Percentiles rank a stretch among this genome's conserved stretches.
Conservation (phyloP, 768 basidiomycete genomes). For the Pisolithus sp. region DNA sequence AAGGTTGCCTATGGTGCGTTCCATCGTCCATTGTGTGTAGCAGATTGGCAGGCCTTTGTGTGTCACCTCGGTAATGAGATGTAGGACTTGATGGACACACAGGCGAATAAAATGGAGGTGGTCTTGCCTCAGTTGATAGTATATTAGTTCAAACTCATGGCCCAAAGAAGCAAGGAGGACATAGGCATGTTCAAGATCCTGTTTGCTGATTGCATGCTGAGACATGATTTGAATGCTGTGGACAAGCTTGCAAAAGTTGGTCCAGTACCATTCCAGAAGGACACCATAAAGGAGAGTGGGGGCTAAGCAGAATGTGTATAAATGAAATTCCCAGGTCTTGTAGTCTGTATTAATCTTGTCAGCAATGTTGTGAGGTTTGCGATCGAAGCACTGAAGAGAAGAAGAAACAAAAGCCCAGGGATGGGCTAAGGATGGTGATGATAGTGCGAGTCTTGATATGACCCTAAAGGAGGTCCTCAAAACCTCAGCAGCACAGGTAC, state of each 20-base stretch:
- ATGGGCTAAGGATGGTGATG: slow-evolving; percentile 12
- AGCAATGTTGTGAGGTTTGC: slow-evolving; percentile 14
- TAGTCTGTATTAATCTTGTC: slow-evolving; percentile 18
- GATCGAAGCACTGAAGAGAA: too few species aligned
- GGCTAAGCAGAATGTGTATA: slow-evolving; percentile 14
- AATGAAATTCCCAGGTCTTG: slow-evolving; percentile 16
- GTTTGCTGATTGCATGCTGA: slow-evolving; percentile 12
- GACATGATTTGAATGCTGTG: slow-evolving; percentile 13
- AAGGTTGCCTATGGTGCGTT: slow-evolving; percentile 20
- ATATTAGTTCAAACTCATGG: slow-evolving; percentile 24
- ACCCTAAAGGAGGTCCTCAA: too few species aligned
- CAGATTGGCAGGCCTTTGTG: slow-evolving; percentile 16
- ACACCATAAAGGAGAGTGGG: slow-evolving; percentile 13
- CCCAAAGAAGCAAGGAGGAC: slow-evolving; percentile 14
- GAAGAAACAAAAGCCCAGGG: too few species aligned
- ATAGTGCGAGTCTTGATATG: too few species aligned
- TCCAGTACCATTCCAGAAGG: slow-evolving; percentile 13
- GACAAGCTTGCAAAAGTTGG: slow-evolving; percentile 16
- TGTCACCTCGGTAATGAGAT: slow-evolving; percentile 16
- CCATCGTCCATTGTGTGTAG: slow-evolving; percentile 25
- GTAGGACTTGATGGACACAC: slow-evolving; percentile 19
- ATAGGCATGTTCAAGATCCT: slow-evolving; percentile 10
- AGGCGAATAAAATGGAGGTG: slow-evolving; percentile 26
- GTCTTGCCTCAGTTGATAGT: slow-evolving; percentile 16
- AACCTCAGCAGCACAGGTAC: too few species aligned